Evolutionary conservation across 768 basidiomycete species (phyloP), one percentile per base, ranked within the genome.

Genomic region (Boletus subparvulus): DNA sequence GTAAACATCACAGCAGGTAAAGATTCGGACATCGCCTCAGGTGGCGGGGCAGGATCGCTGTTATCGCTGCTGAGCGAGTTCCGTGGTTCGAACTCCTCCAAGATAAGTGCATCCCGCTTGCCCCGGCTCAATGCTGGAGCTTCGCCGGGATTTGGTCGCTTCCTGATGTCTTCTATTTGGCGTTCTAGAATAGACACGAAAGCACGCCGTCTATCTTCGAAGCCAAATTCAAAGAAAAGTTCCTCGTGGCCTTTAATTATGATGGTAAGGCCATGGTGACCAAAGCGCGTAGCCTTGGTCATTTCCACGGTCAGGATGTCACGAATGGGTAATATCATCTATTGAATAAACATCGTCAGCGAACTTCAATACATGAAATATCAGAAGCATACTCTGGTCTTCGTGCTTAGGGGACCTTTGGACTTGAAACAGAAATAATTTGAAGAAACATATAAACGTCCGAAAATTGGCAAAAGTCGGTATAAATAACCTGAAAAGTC

Each of bases 171-270:
- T 50, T 98, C 94, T 68, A 95, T 82, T 68, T 94, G 92, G 26
- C 80, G 79, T 61, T 94, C 85, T 44, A 99, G 75, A 19, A 95
- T 77, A 13, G 70, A 70, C 19, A 90, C 82, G 65, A 95, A 94
- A 2, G 86, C 85, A 60, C 87, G 80, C 24, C 96, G 84, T 60
- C 91, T 86, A 52, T 91, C 87, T 54, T 88, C 83, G 19, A 87
- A 85, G 41, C 81, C 78, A 69, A 99, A 96, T 73, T 99, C 97
- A 64, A 98, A 90, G 78, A 99, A 99, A 11, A 98, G 78, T 69
- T 99, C 96, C 73, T 99, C 96, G 68, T 98, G 94, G 1, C 96
- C 96, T 65, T 90, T 92, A 63, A 99, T 85, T 52, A 98, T 87
- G 54, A 98, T 78, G 36, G 91, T 85, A 19, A 98, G 81, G 28